phyloP scores from a whole-genome alignment of 2,329 filamentous ascomycete genomes.

The Colletotrichum liriopes region DNA sequence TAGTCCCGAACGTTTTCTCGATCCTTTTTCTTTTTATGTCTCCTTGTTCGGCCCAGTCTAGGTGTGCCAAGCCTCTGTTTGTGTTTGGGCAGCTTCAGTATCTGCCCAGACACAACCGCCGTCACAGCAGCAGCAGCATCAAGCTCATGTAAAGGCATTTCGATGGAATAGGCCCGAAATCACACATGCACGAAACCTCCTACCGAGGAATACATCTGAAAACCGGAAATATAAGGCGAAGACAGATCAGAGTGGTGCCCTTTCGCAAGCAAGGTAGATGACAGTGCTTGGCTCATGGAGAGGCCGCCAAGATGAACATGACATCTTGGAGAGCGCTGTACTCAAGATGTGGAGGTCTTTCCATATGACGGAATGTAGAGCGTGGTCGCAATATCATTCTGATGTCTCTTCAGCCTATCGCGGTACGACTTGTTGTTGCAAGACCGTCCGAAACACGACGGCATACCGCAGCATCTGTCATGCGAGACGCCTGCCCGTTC shows the following conservation, averaged over 20 bases:
- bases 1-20: background rate
- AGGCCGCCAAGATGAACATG: slow-evolving; percentile 2
- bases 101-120: background rate
- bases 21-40: background rate
- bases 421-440: slow-evolving; percentile 8
- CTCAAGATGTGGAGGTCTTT: slow-evolving; percentile 8
- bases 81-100: no score
- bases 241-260: background rate
- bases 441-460: slow-evolving; percentile 18
- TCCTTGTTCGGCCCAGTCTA: background rate
- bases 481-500: slow-evolving; percentile 6
- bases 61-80: no score
- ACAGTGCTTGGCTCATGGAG: background rate
- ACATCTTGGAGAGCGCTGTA: slow-evolving; percentile 10
- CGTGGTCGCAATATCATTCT: background rate
- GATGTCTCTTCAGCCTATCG: slow-evolving; percentile 5
- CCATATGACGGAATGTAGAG: background rate
- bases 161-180: background rate
- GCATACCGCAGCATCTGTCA: background rate
- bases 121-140: background rate
- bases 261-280: background rate
- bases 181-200: background rate
- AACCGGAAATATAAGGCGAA: background rate
- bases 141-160: background rate
- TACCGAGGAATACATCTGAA: no score